Conservation (phyloP, 208 protist species). For the Angomonas ambiguus region DNA sequence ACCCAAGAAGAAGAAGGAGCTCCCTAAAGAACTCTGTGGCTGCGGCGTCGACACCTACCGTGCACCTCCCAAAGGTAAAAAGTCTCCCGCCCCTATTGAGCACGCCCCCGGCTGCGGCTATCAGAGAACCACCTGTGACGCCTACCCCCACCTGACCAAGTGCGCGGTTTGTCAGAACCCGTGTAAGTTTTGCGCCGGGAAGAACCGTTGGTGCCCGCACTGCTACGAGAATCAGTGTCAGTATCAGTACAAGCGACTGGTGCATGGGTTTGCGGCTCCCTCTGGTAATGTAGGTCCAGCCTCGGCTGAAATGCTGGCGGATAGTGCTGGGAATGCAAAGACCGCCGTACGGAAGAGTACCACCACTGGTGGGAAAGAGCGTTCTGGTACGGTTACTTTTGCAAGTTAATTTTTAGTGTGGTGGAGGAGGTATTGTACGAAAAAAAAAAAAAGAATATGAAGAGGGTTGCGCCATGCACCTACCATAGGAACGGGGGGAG, state of each 20-base stretch:
- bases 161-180: conserved; percentile 67
- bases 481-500: no score
- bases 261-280: conserved; percentile 45
- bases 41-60: conserved; percentile 84
- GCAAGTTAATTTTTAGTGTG: background rate
- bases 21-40: conserved; percentile 70
- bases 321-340: conserved; percentile 15
- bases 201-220: conserved; percentile 81
- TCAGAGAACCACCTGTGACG: conserved; percentile 77
- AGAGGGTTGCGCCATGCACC: no score
- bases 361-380: background rate
- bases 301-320: background rate
- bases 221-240: conserved; percentile 81
- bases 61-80: conserved; percentile 78
- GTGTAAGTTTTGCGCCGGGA: conserved; percentile 68
- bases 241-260: conserved; percentile 68
- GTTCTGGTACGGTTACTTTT: background rate
- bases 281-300: conserved; percentile 8
- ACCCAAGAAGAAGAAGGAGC: conserved; percentile 61
- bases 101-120: conserved; percentile 70
- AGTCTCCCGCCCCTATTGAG: conserved; percentile 35
- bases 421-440: no score
- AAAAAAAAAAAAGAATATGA: no score
- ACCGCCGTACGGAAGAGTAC: background rate
- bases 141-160: conserved; percentile 72